Percentiles rank a stretch among this genome's conserved stretches.
Evolutionary conservation across 2,329 filamentous ascomycete species (phyloP).

Genomic region (Blumeriella jaapii): DNA sequence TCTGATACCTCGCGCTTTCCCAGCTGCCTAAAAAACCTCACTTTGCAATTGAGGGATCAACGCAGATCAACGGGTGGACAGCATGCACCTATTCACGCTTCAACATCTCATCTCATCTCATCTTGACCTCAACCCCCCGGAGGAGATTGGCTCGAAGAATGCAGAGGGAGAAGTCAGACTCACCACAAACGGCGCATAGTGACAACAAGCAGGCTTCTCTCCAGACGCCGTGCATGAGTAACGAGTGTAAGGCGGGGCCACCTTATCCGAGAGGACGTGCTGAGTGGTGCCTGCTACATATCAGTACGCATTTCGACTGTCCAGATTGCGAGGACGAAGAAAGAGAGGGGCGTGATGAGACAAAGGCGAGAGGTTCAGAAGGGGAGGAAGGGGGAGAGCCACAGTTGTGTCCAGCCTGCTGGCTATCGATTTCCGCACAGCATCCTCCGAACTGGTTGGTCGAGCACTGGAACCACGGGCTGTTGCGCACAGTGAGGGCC

Average conservation of each 20-base stretch:
- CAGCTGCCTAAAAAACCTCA: not conserved
- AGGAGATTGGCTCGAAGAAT: no score
- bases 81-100: conserved; percentile 1
- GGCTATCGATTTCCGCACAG: conserved; percentile 1
- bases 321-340: no score
- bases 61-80: conserved; percentile 3
- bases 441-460: conserved; percentile 1
- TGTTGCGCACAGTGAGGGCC: not conserved
- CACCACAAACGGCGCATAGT: conserved; percentile 2
- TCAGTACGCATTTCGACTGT: not conserved
- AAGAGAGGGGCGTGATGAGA: no score
- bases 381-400: not conserved
- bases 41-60: not conserved
- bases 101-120: no score
- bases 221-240: not conserved
- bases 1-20: not conserved
- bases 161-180: not conserved
- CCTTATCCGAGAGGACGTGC: no score
- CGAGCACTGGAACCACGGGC: not conserved
- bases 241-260: no score
- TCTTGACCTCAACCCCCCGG: no score
- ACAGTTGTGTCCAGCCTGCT: conserved; percentile 1
- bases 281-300: no score
- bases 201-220: not conserved
- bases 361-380: no score